Evolutionary conservation across 2,329 filamentous ascomycete genomes (phyloP).

Genomic region (Torrubiella hemipterigena): DNA sequence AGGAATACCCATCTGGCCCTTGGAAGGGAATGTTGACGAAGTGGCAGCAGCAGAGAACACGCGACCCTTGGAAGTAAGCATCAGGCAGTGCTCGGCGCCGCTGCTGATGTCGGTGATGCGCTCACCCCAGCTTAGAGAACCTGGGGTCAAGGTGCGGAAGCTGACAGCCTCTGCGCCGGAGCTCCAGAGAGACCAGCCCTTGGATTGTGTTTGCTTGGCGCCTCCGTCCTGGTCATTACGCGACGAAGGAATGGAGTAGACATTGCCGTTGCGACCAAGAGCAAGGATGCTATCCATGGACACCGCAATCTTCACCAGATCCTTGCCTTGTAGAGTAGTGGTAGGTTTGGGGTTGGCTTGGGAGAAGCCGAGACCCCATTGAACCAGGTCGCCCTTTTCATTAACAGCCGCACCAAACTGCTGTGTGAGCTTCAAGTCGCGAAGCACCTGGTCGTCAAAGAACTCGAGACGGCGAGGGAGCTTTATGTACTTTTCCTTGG

Average conservation of each 20-base stretch:
- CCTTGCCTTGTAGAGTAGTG: conserved; percentile 67
- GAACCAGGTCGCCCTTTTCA: conserved; percentile 77
- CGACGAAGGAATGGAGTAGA: conserved; percentile 77
- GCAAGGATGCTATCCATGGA: conserved; percentile 77
- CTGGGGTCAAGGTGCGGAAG: conserved; percentile 62
- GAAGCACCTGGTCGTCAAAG: conserved; percentile 73
- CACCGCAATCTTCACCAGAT: conserved; percentile 63
- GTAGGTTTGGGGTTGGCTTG: conserved; percentile 50
- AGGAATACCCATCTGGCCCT: conserved; percentile 78
- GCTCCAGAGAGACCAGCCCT: conserved; percentile 62
- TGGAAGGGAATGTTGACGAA: conserved; percentile 63
- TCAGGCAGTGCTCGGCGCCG: conserved; percentile 74
- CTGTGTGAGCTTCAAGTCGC: conserved; percentile 76
- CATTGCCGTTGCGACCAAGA: conserved; percentile 58
- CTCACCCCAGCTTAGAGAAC: conserved; percentile 54
- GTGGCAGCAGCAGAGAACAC: conserved; percentile 83
- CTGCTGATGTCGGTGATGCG: conserved; percentile 61
- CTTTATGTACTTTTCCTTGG: conserved; percentile 66
- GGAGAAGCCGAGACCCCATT: conserved; percentile 79
- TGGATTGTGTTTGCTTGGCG: conserved; percentile 45
- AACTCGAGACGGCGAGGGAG: conserved; percentile 64
- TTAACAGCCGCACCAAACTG: conserved; percentile 78
- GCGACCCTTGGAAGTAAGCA: conserved; percentile 74
- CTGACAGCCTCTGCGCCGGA: conserved; percentile 35
- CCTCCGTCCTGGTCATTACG: conserved; percentile 57